Base-by-base conservation (phyloP, 2,329 filamentous ascomycete genomes). In the Alternaria longipes region DNA sequence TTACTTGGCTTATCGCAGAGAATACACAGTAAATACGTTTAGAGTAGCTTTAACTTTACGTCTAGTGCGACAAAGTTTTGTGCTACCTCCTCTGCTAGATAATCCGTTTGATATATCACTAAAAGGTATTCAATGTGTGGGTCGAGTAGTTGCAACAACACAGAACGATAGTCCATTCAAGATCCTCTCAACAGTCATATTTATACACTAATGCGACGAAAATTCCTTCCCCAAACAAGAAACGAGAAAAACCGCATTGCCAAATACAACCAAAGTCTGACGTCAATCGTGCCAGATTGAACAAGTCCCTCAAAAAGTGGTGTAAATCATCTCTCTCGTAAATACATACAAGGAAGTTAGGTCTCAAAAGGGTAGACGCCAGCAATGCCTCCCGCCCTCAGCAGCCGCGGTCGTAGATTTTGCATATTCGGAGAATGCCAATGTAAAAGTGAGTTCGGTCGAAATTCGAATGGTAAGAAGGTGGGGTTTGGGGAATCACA, bases 401-500 rank as follows among this genome's bases (percentile, higher is more conserved):
- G 51, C 40, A 45, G 30, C 20, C 18, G 26, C 40, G 30, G 40
- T 14, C 40, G 7, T 45, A 34, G 22, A 45, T 28, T 30, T 44
- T 24, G 30, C 41, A 26, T 24, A 34, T 22, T 45, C 26, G 40
- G 30, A 54, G 28, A 45, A 50, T 20, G 53, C 12, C 24, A 36
- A 56, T 5, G 30, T 36, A 30, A 55, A 55, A 42, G 36, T 41
- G 34, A 46, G 28, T 32, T 56, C 14, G 54, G 26, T 58, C n/a
- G 18, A 50, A 45, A 45, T 28, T 40, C 16, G 16, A 38, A 38
- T 20, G 9, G 26, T 32, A 53, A 55, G 51, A 24, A 62, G 46
- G 59, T 54, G 28, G 54, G 47, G 16, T 34, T 38, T 36, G 66
- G 64, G 64, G 61, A 66, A 67, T 69, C 64, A 63, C 56, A 64